Evolutionary conservation across 176 grass and related monocot genomes (phyloP).

Genomic region (Dendrocalamus sinicus): DNA sequence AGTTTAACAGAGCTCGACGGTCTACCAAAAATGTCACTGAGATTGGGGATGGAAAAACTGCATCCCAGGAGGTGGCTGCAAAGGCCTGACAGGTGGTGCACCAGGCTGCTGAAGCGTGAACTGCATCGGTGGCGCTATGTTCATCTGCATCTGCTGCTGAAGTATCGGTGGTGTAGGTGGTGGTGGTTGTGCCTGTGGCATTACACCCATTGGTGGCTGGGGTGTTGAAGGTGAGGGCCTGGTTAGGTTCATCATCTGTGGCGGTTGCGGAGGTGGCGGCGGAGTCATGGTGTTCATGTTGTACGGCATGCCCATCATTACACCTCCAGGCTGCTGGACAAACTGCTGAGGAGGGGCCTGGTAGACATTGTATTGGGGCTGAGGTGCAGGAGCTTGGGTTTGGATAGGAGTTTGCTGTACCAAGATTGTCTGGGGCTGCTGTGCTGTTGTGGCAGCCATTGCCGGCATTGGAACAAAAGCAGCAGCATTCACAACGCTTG

Average conservation of each 20-base stretch:
- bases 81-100: conserved; percentile 60
- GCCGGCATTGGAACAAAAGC: conserved; percentile 66
- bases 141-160: conserved; percentile 70
- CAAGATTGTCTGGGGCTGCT: conserved; percentile 68
- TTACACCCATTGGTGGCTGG: conserved; percentile 51
- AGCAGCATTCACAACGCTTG: conserved; percentile 57
- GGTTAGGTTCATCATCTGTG: conserved; percentile 65
- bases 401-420: conserved; percentile 60
- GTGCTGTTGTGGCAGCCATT: conserved; percentile 56
- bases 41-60: conserved; percentile 75
- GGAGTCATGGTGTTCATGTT: conserved; percentile 55
- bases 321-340: conserved; percentile 66
- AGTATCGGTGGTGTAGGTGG: conserved; percentile 44
- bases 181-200: conserved; percentile 47
- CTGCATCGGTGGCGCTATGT: conserved; percentile 52
- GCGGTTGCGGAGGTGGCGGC: conserved; percentile 34
- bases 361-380: conserved; percentile 69
- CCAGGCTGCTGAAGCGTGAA: conserved; percentile 68
- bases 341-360: conserved; percentile 63
- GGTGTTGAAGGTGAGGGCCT: conserved; percentile 46
- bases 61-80: conserved; percentile 81
- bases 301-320: conserved; percentile 75
- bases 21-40: conserved; percentile 64
- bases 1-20: conserved; percentile 36
- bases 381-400: conserved; percentile 53